A percentile compares a stretch with the other conserved stretches of the same genome.
phyloP scores from a whole-genome alignment of 2,329 filamentous ascomycete genomes.

The Exophiala sp. region DNA sequence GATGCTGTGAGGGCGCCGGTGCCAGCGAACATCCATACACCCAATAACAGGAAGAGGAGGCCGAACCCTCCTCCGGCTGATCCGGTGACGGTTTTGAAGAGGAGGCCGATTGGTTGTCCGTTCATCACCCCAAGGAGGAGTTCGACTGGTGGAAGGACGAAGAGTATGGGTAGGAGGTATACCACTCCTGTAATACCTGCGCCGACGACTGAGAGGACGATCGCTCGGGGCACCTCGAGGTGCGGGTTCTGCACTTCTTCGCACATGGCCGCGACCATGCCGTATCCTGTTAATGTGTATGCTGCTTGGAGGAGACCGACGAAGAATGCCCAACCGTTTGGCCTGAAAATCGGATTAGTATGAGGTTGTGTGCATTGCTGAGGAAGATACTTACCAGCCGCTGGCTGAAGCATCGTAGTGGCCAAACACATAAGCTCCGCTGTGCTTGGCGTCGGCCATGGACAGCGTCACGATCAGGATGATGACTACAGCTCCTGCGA shows the following conservation, averaged over 20 bases:
- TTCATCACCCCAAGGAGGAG: constrained; percentile 41
- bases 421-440: constrained; percentile 51
- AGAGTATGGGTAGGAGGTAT: constrained; percentile 50
- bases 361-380: background rate
- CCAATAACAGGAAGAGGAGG: constrained; percentile 45
- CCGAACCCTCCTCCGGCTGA: constrained; percentile 46
- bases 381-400: constrained; percentile 37
- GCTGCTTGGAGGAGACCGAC: constrained; percentile 50
- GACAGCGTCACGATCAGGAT: constrained; percentile 49
- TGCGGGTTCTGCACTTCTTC: constrained; percentile 50
- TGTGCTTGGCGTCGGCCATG: constrained; percentile 39
- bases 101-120: constrained; percentile 51
- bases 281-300: constrained; percentile 52
- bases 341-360: constrained; percentile 31
- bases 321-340: constrained; percentile 60
- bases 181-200: constrained; percentile 50
- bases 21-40: constrained; percentile 65
- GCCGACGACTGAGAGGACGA: constrained; percentile 48
- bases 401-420: constrained; percentile 50
- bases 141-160: constrained; percentile 45
- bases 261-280: constrained; percentile 57
- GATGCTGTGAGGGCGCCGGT: constrained; percentile 51
- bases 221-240: constrained; percentile 48
- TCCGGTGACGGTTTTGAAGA: constrained; percentile 44
- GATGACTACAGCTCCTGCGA: constrained; percentile 53